Percentiles rank a stretch among this genome's conserved stretches.
These are phyloP conservation scores for Deinandra increscens DNA, from an alignment of 129 eudicot species.

Conservation along the genomic window DNA sequence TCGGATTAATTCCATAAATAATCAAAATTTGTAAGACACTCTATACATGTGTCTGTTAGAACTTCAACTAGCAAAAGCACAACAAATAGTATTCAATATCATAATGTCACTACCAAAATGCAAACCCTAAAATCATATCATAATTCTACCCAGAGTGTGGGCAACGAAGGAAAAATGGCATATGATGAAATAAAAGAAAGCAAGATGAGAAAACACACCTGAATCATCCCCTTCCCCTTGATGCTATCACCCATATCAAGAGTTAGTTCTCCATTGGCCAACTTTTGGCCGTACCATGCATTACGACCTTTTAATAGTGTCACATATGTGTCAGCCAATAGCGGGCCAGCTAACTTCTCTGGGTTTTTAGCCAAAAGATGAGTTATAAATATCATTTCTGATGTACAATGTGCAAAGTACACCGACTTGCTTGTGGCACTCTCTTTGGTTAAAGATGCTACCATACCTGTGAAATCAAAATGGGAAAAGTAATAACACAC, in stretches of 20 bases:
- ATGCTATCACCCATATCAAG: slow-evolving; percentile 98
- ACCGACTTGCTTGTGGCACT: slow-evolving; percentile 98
- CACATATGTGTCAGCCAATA: slow-evolving; percentile 92
- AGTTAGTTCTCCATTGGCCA: slow-evolving; percentile 84
- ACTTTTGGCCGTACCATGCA: slow-evolving; percentile 94
- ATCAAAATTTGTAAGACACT: too few relatives aligned
- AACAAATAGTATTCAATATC: too few relatives aligned
- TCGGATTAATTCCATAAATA: not conserved
- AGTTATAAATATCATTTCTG: slow-evolving; percentile 96
- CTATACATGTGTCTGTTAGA: too few relatives aligned
- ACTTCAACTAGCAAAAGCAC: too few relatives aligned
- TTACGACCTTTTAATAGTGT: slow-evolving; percentile 96
- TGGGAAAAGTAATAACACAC: not conserved
- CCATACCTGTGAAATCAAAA: slow-evolving; percentile 65
- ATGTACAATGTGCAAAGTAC: slow-evolving; percentile 96
- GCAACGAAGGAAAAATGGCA: too few relatives aligned
- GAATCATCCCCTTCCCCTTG: slow-evolving; percentile 95
- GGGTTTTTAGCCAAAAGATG: slow-evolving; percentile 95
- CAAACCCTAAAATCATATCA: not conserved
- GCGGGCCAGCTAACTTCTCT: slow-evolving; percentile 90
- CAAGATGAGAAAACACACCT: slow-evolving; percentile 45
- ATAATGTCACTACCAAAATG: too few relatives aligned
- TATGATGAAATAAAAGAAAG: not conserved
- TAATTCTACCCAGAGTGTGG: not conserved
- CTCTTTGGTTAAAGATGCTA: slow-evolving; percentile 89